Conservation (phyloP, 106 monocot genomes). For the Dendrobium nobile region DNA sequence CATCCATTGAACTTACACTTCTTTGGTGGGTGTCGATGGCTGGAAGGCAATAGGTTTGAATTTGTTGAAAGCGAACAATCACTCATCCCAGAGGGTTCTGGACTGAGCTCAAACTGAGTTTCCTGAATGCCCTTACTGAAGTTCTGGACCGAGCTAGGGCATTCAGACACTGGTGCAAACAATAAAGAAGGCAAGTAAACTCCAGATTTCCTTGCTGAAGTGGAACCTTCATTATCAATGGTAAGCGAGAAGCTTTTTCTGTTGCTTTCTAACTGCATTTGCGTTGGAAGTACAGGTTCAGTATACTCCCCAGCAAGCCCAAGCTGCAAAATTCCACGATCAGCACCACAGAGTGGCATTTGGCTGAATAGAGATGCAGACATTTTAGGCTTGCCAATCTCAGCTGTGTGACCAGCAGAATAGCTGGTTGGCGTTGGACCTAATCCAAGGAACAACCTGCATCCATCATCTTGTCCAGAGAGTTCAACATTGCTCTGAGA, state of each 20-base stretch:
- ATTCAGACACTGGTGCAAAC: conserved; percentile 56
- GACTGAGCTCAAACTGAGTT: conserved; percentile 34
- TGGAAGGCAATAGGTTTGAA: conserved; percentile 14
- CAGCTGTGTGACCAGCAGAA: conserved; percentile 16
- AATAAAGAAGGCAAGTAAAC: conserved; percentile 82
- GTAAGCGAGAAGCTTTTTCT: conserved; percentile 12
- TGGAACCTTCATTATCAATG: conserved; percentile 77
- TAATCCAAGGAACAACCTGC: conserved; percentile 76
- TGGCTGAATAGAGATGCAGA: conserved; percentile 10
- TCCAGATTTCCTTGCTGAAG: conserved; percentile 53
- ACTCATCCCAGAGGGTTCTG: conserved; percentile 47
- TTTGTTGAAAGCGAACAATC: conserved; percentile 38
- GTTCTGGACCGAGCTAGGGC: neutral
- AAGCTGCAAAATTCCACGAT: conserved; percentile 53
- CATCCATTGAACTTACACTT: conserved; percentile 77
- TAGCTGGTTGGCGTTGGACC: conserved; percentile 73
- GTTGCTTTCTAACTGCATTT: neutral
- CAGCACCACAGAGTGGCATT: conserved; percentile 17
- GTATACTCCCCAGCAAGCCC: conserved; percentile 37
- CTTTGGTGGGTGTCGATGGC: conserved; percentile 45
- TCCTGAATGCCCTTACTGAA: conserved; percentile 13
- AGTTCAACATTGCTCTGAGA: conserved; percentile 10
- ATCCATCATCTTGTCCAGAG: conserved; percentile 61
- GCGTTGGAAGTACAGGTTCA: no score
- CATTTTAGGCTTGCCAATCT: conserved; percentile 19